phyloP scores from a whole-genome alignment of 1,284 basidiomycete species.

The Fomitopsis schrenkii region DNA sequence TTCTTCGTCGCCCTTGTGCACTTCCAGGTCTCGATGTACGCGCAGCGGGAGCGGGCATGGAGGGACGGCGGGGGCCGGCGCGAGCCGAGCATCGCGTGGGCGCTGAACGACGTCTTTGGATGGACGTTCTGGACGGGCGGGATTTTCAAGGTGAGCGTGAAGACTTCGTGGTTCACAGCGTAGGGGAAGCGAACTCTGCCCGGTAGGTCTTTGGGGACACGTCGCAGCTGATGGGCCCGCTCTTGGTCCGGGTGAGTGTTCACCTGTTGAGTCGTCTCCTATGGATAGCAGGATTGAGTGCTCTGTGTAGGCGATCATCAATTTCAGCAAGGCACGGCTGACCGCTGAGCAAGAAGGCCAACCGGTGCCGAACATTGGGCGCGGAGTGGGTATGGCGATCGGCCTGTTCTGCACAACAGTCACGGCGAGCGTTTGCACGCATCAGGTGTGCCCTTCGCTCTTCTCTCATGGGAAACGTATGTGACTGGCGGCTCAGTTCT shows the following conservation, averaged over 20 bases:
- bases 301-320: conserved; percentile 51
- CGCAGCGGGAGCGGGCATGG: conserved; percentile 44
- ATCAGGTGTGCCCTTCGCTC: conserved; percentile 40
- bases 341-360: conserved; percentile 29
- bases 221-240: conserved; percentile 59
- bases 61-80: conserved; percentile 43
- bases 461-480: background rate
- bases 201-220: conserved; percentile 52
- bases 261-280: no score
- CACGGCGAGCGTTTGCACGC: conserved; percentile 52
- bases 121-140: conserved; percentile 69
- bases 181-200: background rate
- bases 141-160: conserved; percentile 37
- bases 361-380: conserved; percentile 47
- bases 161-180: background rate
- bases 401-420: conserved; percentile 66
- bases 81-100: conserved; percentile 56
- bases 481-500: conserved; percentile 44
- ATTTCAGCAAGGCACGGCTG: conserved; percentile 53
- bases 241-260: conserved; percentile 51
- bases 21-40: conserved; percentile 24
- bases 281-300: background rate
- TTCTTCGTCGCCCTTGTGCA: conserved; percentile 30
- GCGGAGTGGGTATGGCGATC: conserved; percentile 69
- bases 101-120: conserved; percentile 71